phyloP scores from a whole-genome alignment of 768 basidiomycete genomes.

The Tricholoma sp. region DNA sequence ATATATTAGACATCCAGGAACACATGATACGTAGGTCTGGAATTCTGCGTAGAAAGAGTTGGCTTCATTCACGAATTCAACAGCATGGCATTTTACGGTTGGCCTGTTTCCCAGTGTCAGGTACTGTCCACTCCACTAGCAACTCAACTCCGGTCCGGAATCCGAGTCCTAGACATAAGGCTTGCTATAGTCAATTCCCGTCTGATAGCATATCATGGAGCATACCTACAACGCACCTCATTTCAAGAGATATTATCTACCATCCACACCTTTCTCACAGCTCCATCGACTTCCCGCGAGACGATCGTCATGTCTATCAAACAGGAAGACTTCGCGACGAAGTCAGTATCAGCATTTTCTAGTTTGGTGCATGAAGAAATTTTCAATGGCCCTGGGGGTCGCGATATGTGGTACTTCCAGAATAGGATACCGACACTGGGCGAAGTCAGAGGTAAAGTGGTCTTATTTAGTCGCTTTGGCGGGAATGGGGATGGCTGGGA shows the following conservation, averaged over 20 bases:
- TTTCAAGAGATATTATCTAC: slow-evolving; percentile 62
- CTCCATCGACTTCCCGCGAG: slow-evolving; percentile 53
- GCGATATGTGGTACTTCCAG: slow-evolving; percentile 76
- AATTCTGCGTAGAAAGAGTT: neutral
- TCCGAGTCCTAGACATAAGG: slow-evolving; percentile 79
- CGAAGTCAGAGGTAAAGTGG: slow-evolving; percentile 79
- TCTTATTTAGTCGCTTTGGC: slow-evolving; percentile 86
- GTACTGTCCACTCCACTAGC: slow-evolving; percentile 52
- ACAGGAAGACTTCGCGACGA: slow-evolving; percentile 66
- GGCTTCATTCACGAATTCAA: neutral
- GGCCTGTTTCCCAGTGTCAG: slow-evolving; percentile 88
- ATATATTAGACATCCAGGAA: slow-evolving; percentile 32
- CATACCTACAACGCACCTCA: slow-evolving; percentile 63
- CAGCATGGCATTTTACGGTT: slow-evolving; percentile 81
- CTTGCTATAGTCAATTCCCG: slow-evolving; percentile 59
- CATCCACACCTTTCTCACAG: slow-evolving; percentile 60
- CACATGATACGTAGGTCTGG: slow-evolving; percentile 61
- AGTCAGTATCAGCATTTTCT: slow-evolving; percentile 52
- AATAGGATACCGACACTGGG: slow-evolving; percentile 77
- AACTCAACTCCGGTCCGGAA: slow-evolving; percentile 69
- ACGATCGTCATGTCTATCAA: slow-evolving; percentile 86
- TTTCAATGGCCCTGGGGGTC: slow-evolving; percentile 42
- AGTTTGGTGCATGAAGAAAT: slow-evolving; percentile 63
- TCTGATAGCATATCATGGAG: slow-evolving; percentile 77
- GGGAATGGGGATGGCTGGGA: slow-evolving; percentile 67